Evolutionary conservation across 2,329 filamentous ascomycete genomes (phyloP), one percentile per base, ranked within the genome.

Genomic region (Colletotrichum zoysiae): DNA sequence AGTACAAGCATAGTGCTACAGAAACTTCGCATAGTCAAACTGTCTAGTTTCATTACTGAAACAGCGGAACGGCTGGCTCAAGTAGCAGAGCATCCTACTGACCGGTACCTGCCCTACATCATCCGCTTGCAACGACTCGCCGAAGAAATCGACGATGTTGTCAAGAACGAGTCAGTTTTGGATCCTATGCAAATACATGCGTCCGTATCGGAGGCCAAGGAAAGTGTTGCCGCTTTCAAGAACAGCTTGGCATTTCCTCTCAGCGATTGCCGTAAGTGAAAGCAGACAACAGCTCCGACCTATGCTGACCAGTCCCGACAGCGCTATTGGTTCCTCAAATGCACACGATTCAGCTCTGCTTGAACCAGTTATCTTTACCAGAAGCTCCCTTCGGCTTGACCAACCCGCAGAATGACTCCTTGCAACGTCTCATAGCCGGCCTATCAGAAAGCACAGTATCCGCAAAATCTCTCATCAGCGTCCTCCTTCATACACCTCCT

Each of bases 401-500:
- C 12, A 74, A 77, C 46, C 77, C 77, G 30, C 75, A 77, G n/a
- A 74, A 70, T 20, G 30, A 60, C 71, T 11, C 74, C 70, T 53
- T 69, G 65, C 46, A 71, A 60, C 35, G 67, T 1, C 40, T 79
- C 3, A 57, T 80, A 0, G 74, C 78, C 8, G 79, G 76, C 73
- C 50, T 81, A 0, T 80, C 79, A 0, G 78, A 79, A 12, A 80
- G 78, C 51, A 78, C 79, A 30, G 76, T 76, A 0, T 78, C 78
- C 0, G 78, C 78, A 7, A 80, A 79, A 38, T 77, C 77, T 0
- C 75, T 80, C 0, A 76, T 79, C 0, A 78, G 75, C 23, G 73
- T 79, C 0, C 72, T 79, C 0, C 74, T 80, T 18, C 70, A 76
- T 0, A 74, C 80, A 1, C 76, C 78, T 0, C 71, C 74, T 18